A percentile compares a stretch with the other conserved stretches of the same genome.
phyloP scores from a whole-genome alignment of 2,329 filamentous ascomycete genomes.

The Sclerotinia glacialis region DNA sequence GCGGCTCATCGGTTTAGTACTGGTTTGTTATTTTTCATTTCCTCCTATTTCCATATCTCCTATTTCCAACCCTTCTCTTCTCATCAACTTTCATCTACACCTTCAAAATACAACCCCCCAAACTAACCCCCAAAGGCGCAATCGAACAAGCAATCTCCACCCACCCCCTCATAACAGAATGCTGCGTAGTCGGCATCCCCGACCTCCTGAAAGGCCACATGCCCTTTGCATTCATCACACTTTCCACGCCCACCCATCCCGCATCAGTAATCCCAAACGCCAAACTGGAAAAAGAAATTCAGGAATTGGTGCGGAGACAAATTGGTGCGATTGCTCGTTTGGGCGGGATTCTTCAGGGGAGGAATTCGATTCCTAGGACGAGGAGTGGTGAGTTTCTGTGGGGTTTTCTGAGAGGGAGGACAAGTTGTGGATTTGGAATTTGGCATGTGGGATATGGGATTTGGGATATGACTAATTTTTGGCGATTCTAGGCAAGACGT shows the following conservation, averaged over 20 bases:
- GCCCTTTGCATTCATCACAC: constrained; percentile 82
- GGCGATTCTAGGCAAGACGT: constrained; percentile 74
- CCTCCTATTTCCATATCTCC: background rate
- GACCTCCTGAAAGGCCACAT: constrained; percentile 86
- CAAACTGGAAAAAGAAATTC: constrained; percentile 59
- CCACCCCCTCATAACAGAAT: constrained; percentile 76
- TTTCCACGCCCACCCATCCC: constrained; percentile 52
- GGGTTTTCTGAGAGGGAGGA: too few relatives aligned
- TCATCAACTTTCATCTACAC: too few relatives aligned
- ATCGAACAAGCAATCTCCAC: constrained; percentile 90
- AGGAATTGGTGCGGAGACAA: constrained; percentile 68
- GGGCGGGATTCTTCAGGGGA: constrained; percentile 80
- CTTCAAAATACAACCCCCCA: background rate
- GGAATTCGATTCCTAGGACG: constrained; percentile 87
- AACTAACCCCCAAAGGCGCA: constrained; percentile 52
- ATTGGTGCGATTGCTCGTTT: constrained; percentile 86
- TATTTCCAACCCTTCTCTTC: background rate
- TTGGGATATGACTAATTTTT: background rate
- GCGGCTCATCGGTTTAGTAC: constrained; percentile 88
- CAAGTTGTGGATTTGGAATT: constrained; percentile 78
- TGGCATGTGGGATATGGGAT: constrained; percentile 59
- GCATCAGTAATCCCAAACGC: constrained; percentile 50
- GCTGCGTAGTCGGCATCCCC: constrained; percentile 81
- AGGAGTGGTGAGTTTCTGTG: constrained; percentile 40
- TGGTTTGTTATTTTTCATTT: constrained; percentile 49